Percentiles rank a stretch among this genome's conserved stretches.
Conservation (phyloP, 768 basidiomycete genomes). For the Mycena vulgaris region DNA sequence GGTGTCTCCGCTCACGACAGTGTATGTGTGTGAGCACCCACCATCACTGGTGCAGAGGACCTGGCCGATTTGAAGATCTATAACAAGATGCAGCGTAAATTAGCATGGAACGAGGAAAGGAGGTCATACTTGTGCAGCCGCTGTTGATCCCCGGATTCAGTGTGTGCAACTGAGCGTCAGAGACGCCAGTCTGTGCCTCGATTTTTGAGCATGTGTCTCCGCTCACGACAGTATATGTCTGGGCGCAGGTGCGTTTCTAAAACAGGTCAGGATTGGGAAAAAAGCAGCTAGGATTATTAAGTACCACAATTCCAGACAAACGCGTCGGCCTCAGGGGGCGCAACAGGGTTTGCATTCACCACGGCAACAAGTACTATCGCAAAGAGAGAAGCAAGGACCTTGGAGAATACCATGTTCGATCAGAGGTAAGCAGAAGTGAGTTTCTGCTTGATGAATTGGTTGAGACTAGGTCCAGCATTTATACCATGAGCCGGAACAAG, state of each 20-base stretch:
- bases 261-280: background rate
- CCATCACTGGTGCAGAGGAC: conserved; percentile 15
- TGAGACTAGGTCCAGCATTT: background rate
- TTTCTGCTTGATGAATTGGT: background rate
- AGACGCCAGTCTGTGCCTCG: conserved; percentile 2
- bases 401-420: background rate
- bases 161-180: conserved; percentile 11
- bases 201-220: conserved; percentile 16
- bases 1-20: too few relatives aligned
- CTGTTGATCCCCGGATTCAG: conserved; percentile 25
- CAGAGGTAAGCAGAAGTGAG: too few relatives aligned
- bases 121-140: conserved; percentile 16
- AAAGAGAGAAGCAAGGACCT: background rate
- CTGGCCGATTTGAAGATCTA: conserved; percentile 25
- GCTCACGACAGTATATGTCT: too few relatives aligned
- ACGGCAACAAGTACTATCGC: background rate
- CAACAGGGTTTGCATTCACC: background rate
- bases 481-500: background rate
- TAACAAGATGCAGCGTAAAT: background rate
- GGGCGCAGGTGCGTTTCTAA: conserved; percentile 1
- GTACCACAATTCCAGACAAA: background rate
- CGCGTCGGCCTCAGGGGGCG: background rate
- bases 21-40: too few relatives aligned
- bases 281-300: background rate
- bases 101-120: background rate